Percentiles rank a stretch among this genome's conserved stretches.
phyloP scores from a whole-genome alignment of 345 rosid genomes.

The Gossypium anomalum region DNA sequence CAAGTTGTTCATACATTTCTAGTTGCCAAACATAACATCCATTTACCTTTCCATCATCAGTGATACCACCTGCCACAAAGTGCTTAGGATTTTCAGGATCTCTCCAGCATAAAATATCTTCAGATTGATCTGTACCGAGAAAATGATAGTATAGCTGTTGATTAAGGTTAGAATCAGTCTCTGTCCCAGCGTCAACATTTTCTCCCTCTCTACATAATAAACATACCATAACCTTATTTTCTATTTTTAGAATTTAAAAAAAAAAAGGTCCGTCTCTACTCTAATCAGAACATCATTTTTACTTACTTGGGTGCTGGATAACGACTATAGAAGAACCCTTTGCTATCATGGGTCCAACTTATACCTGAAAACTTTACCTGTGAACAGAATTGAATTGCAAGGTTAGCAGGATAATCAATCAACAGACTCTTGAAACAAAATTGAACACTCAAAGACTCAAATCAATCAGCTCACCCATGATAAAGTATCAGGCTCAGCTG shows the following conservation, averaged over 20 bases:
- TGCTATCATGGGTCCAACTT: conserved; percentile 82
- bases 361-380: conserved; percentile 79
- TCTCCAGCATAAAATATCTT: conserved; percentile 89
- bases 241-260: background rate
- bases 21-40: background rate
- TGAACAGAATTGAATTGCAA: background rate
- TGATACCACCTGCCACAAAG: conserved; percentile 45
- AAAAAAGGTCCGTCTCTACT: background rate
- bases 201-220: conserved; percentile 62
- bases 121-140: conserved; percentile 65
- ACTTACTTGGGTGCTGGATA: conserved; percentile 87
- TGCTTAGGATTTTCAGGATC: conserved; percentile 78
- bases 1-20: background rate
- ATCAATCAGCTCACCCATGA: conserved; percentile 56
- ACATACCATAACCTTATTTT: background rate
- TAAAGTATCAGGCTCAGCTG: conserved; percentile 62
- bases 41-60: conserved; percentile 87
- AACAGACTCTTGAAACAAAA: background rate
- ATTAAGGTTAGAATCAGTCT: conserved; percentile 76
- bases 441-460: background rate
- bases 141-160: conserved; percentile 83
- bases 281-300: background rate
- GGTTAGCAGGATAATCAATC: background rate
- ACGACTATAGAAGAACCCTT: conserved; percentile 90
- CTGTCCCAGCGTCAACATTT: conserved; percentile 83